Evolutionary conservation across 352 stramenopile genomes (phyloP).

Genomic region (Globisporangium yorkense): DNA sequence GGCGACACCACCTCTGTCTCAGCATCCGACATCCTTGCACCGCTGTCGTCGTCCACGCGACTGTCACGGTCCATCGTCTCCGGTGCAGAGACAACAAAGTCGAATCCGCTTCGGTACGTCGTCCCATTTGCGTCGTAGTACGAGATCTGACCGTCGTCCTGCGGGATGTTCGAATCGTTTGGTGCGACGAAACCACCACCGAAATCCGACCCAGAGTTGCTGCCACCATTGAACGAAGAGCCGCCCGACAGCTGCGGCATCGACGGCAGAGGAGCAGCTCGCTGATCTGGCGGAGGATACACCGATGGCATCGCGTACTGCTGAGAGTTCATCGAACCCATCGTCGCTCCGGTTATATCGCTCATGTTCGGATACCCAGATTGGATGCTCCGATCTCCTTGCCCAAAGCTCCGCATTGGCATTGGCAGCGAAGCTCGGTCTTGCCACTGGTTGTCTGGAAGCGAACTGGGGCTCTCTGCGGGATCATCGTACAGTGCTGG

Average conservation of each 20-base stretch:
- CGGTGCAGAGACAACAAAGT: constrained; percentile 35
- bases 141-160: constrained; percentile 37
- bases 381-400: constrained; percentile 7
- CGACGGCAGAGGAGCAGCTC: constrained; percentile 8
- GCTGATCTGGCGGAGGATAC: constrained; percentile 9
- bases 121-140: constrained; percentile 67
- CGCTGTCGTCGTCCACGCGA: neutral
- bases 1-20: constrained; percentile 52
- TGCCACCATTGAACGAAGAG: constrained; percentile 4
- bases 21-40: constrained; percentile 31
- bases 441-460: constrained; percentile 14
- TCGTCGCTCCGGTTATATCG: constrained; percentile 5
- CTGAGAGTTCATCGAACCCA: constrained; percentile 8
- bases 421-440: constrained; percentile 15
- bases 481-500: constrained; percentile 21
- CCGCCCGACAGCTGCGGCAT: constrained; percentile 6
- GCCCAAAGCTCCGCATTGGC: constrained; percentile 9
- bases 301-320: constrained; percentile 3
- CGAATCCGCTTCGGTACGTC: constrained; percentile 48
- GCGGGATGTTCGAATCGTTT: constrained; percentile 43
- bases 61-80: neutral
- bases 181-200: constrained; percentile 41
- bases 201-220: constrained; percentile 7
- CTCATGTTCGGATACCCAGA: constrained; percentile 4
- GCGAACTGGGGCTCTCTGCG: constrained; percentile 3